Evolutionary conservation across 129 eudicot genomes (phyloP), one percentile per base, ranked within the genome.

Genomic region (Lactuca sativa): DNA sequence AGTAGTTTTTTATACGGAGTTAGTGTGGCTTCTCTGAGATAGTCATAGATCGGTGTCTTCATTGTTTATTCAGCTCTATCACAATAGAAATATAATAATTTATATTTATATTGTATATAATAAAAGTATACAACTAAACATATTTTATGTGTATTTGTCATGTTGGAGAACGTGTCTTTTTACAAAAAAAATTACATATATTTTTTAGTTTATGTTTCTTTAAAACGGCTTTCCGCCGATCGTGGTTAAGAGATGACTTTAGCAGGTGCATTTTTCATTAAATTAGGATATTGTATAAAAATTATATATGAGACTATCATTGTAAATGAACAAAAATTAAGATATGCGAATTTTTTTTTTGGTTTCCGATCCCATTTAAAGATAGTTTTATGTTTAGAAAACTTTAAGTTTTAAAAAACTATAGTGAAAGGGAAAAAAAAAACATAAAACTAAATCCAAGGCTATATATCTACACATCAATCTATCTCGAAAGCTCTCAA

Each of bases 1-100:
- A 64, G 78, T 56, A 21, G 72, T 21, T 3, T 56, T 74, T 65
- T 74, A 74, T 65, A 65, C 15, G 66, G 66, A 61, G 61, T 71
- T 53, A 67, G 38, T 64, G 70, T 10, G 56, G 37, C 21, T 11
- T 41, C 2, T 67, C 53, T 17, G 60, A 30, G 14, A 34, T 71
- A 18, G 51, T 71, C 32, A 33, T 32, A 33, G 62, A 59, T 60
- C 59, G 37, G 33, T 59, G 48, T 59, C 36, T 48, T 1, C 58
- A 44, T 43, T 13, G 8, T 4, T 38, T 54, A 40, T 70, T 13
- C 47, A 56, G 14, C 25, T 56, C 31, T 25, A 43, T 43, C 49
- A 8, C 49, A 43, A 43, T 0, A 43, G 49, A 9, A 1, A 43
- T 9, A 43, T 47, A 47, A 47, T 47, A 12, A 47, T 12, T 47